A percentile compares a stretch with the other conserved stretches of the same genome.
These are phyloP conservation scores for Phytopythium montanum DNA, from an alignment of 352 stramenopile genomes.

Conservation along the genomic window DNA sequence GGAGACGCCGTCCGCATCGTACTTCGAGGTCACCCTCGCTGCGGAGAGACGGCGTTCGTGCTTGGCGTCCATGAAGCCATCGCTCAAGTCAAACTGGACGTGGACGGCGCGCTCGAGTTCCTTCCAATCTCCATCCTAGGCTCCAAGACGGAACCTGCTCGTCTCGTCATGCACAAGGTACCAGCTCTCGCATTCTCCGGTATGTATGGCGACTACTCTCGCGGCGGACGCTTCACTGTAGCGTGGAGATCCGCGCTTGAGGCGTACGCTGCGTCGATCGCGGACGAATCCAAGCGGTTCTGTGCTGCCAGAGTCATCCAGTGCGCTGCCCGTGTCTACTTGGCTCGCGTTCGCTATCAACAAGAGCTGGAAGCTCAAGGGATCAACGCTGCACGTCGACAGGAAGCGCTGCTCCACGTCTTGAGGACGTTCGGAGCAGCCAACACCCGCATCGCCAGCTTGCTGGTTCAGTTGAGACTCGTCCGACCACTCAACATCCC, in stretches of 20 bases:
- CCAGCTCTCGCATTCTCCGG: conserved; percentile 62
- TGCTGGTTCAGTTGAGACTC: conserved; percentile 71
- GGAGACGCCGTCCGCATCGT: conserved; percentile 72
- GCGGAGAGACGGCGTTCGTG: conserved; percentile 74
- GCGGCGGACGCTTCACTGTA: conserved; percentile 30
- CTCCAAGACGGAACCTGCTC: conserved; percentile 50
- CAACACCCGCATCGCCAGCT: conserved; percentile 62
- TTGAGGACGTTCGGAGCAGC: conserved; percentile 51
- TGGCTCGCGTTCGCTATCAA: conserved; percentile 59
- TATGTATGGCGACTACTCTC: conserved; percentile 26
- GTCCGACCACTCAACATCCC: conserved; percentile 51
- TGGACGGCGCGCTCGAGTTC: conserved; percentile 80
- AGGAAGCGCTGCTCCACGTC: conserved; percentile 45
- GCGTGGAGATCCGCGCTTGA: conserved; percentile 54
- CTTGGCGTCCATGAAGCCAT: conserved; percentile 57
- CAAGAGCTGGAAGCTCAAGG: conserved; percentile 65
- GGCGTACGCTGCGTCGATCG: conserved; percentile 59
- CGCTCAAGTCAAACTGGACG: conserved; percentile 76
- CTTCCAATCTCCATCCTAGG: conserved; percentile 58
- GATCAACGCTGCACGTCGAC: conserved; percentile 52
- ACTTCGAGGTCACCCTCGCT: conserved; percentile 68
- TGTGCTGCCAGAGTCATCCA: conserved; percentile 71
- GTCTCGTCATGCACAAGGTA: conserved; percentile 53
- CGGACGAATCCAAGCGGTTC: conserved; percentile 59
- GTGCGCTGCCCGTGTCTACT: conserved; percentile 63